Base-by-base conservation (phyloP, 352 stramenopile genomes). In the Globisporangium yorkense region DNA sequence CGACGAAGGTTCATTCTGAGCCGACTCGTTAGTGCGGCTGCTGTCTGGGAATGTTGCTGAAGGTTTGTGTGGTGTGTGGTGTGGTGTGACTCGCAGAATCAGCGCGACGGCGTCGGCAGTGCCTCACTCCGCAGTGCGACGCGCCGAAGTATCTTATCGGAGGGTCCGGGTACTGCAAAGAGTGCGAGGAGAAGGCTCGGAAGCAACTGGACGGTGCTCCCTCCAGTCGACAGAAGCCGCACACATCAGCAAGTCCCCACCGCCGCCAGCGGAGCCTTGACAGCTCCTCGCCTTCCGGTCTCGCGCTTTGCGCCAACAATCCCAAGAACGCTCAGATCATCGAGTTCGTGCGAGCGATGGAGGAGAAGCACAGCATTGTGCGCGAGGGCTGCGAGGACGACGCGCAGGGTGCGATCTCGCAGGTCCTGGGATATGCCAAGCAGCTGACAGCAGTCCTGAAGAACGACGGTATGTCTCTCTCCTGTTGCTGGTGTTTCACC, bases 101-200 rank as follows among this genome's bases (percentile, higher is more conserved):
- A 52, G 73, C 78, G 13, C 62, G 72, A 5, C 70, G 75, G 7
- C 57, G 77, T 3, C 65, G 66, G 0, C 77, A 80, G 40, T 92
- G 82, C n/a, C 62, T 89, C 37, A 89, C 77, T 10, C 68, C 77
- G 33, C 66, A 80, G 10, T 92, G 82, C 35, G 82, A 92, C 57
- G 82, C 82, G 2, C 79, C 82, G 39, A 64, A 58, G 35, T 89
- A 82, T 63, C 64, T 92, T 1, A 66, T 92, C 18, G 71, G 77
- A 7, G 5, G 59, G 5, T 89, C 77, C 0, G 82, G 82, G 0
- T 90, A 81, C 47, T 92, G 82, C 59, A 67, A 77, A 52, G 72
- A 83, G 41, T 89, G 79, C 51, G 71, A 88, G 54, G 76, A 80
- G 51, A 57, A 69, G 51, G 45, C 55, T 20, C 18, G 24, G 5